Conservation (phyloP, 306 rosid genomes). For the Quercus robur region DNA sequence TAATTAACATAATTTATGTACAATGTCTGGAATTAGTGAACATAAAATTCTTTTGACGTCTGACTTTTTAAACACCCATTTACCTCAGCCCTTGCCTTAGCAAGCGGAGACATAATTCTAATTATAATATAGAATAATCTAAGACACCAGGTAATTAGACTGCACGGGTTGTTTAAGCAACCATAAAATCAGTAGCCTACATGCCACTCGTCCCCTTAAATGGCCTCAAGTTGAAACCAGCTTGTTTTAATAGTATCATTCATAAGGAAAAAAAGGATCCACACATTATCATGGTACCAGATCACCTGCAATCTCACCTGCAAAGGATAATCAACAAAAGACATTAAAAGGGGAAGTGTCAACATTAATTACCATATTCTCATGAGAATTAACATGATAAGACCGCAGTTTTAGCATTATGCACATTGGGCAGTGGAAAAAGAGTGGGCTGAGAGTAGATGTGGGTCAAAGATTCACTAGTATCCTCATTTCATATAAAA, state of each 20-base stretch:
- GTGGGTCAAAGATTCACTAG: background rate
- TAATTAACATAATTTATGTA: background rate
- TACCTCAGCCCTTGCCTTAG: background rate
- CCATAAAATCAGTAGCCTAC: background rate
- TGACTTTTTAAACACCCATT: background rate
- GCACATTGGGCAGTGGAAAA: background rate
- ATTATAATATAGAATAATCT: background rate
- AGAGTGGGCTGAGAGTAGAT: background rate
- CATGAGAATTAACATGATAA: background rate
- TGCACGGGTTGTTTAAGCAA: background rate
- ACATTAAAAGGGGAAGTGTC: background rate
- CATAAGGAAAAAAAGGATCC: background rate
- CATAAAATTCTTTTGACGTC: background rate
- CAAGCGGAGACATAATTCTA: background rate
- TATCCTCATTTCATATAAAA: background rate
- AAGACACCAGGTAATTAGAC: background rate
- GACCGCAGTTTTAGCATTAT: background rate
- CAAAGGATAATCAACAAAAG: conserved; percentile 18
- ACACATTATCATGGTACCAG: conserved; percentile 16
- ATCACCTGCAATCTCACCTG: conserved; percentile 57
- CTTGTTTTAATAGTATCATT: conserved; percentile 5
- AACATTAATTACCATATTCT: background rate
- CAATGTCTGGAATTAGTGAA: background rate
- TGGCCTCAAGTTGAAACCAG: conserved; percentile 5
- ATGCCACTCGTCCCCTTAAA: background rate